Evolutionary conservation across 441 rosid genomes (phyloP).

Genomic region (Erodium moschatum): DNA sequence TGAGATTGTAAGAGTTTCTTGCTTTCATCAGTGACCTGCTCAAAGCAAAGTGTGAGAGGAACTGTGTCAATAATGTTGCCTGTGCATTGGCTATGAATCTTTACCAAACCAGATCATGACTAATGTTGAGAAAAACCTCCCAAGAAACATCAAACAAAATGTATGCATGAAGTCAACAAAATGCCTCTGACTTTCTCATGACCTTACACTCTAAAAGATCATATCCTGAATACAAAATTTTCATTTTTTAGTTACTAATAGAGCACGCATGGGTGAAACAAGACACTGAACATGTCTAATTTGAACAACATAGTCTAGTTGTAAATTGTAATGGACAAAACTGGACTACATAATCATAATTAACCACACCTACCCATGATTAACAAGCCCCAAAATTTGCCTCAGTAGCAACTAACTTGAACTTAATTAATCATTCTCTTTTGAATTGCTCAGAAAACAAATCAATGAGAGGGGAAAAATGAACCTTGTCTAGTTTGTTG

Average conservation of each 20-base stretch:
- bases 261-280: background rate
- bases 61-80: background rate
- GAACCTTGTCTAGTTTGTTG: conserved; percentile 25
- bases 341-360: no score
- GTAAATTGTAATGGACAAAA: no score
- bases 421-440: background rate
- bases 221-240: background rate
- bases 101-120: background rate
- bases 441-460: background rate
- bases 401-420: background rate
- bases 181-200: background rate
- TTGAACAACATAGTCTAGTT: no score
- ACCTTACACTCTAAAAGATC: background rate
- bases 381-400: background rate
- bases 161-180: background rate
- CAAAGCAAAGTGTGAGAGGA: conserved; percentile 19
- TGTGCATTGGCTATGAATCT: background rate
- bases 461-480: background rate
- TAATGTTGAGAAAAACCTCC: background rate
- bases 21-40: conserved; percentile 40
- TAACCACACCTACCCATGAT: background rate
- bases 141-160: background rate
- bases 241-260: background rate
- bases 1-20: conserved; percentile 24
- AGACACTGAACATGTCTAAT: background rate